Evolutionary conservation across 2,329 filamentous ascomycete species (phyloP), one percentile per base, ranked within the genome.

Genomic region (Fusarium drepaniforme): DNA sequence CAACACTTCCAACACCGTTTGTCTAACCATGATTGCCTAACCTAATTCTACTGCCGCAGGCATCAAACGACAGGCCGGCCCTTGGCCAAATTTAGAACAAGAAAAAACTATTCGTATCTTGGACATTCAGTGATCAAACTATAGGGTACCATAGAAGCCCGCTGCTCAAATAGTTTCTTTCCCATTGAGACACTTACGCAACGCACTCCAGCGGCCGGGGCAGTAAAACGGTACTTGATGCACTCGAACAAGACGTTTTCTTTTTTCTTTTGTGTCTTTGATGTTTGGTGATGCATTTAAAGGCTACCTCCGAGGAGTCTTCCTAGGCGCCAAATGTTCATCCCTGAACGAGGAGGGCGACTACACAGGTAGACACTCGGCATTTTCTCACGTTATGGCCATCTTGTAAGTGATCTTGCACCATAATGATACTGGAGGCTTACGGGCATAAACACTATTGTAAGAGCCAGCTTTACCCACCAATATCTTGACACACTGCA

Each of bases 391-490:
- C 44, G 18, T 49, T 4, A 2, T 16, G 15, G 8, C 7, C 15
- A 49, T 5, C 13, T 49, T 49, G 15, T 5, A 15, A 16, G 16
- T 9, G 1, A 49, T 25, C 23, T 49, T 18, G 23, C 5, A 49
- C 15, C 12, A 25, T 8, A 9, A 11, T 25, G 4, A 5, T 49
- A 25, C 44, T 25, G 8, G 8, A 8, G 21, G 21, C 21, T 16
- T 13, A 16, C 23, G 23, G 8, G 5, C 23, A 49, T 5, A 11
- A 5, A 18, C 3, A 25, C 3, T 18, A 18, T 25, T 1, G 8
- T 1, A 25, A 5, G 16, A 18, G 8, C 13, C 1, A 25, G 0
- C 2, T 28, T 28, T 49, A 12, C 23, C 25, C 1, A 12, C 2
- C 3, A 49, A 49, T 7, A n/a, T 49, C 2, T 49, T 4, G 4